Evolutionary conservation across 2,329 filamentous ascomycete genomes (phyloP).

Genomic region (Phyllachora maydis): DNA sequence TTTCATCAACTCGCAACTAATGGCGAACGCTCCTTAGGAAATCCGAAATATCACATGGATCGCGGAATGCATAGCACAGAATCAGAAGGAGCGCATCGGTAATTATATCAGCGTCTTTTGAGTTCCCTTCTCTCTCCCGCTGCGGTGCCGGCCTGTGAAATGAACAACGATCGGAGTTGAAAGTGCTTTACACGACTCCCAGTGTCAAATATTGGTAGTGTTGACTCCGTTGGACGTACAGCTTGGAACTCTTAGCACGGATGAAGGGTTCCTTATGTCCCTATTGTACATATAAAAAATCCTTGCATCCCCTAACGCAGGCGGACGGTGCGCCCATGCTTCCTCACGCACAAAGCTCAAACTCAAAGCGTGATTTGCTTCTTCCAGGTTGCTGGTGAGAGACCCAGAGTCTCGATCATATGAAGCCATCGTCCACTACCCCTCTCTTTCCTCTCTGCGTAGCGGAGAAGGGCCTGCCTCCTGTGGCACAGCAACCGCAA

Average conservation of each 20-base stretch:
- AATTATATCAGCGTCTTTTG: constrained; percentile 98
- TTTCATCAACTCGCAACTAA: neutral
- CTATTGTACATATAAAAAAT: constrained; percentile 1
- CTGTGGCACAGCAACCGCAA: constrained; percentile 69
- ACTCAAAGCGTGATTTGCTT: constrained; percentile 67
- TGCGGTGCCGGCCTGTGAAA: too few relatives aligned
- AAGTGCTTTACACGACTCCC: too few relatives aligned
- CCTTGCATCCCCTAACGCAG: too few relatives aligned
- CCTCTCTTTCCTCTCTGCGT: constrained; percentile 74
- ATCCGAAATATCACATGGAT: constrained; percentile 99
- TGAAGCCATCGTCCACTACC: constrained; percentile 82
- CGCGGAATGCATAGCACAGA: constrained; percentile 96
- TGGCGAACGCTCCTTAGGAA: constrained; percentile 40
- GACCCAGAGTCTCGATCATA: constrained; percentile 62
- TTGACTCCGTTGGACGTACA: too few relatives aligned
- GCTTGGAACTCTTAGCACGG: too few relatives aligned
- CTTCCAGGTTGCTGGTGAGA: constrained; percentile 79
- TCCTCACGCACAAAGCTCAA: constrained; percentile 9
- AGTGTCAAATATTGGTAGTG: too few relatives aligned
- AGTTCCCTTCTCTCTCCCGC: too few relatives aligned
- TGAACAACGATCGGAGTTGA: too few relatives aligned
- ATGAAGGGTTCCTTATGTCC: neutral
- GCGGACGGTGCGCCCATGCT: constrained; percentile 1
- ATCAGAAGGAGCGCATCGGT: constrained; percentile 95
- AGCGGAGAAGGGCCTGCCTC: constrained; percentile 71